Evolutionary conservation across 2,329 filamentous ascomycete genomes (phyloP).

Genomic region (Aspergillus sp.): DNA sequence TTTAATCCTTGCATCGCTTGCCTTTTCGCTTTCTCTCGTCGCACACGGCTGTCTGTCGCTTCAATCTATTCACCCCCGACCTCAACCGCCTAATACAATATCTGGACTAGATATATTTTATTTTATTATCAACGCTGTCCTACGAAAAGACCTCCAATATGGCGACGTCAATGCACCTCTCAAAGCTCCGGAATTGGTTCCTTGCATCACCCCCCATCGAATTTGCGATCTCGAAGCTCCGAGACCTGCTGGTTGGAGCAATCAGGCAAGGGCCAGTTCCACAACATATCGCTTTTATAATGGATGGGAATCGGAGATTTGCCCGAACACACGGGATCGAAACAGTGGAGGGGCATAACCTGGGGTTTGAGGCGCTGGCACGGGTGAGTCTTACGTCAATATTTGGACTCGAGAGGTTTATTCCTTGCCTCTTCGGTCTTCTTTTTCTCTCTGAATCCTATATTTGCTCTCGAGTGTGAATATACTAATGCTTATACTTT

Average conservation of each 20-base stretch:
- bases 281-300: constrained; percentile 96
- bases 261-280: constrained; percentile 89
- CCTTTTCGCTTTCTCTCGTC: background rate
- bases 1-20: background rate
- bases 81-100: background rate
- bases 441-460: background rate
- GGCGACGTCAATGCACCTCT: constrained; percentile 58
- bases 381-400: constrained; percentile 56
- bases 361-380: constrained; percentile 92
- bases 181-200: constrained; percentile 70
- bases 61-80: background rate
- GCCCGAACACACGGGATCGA: constrained; percentile 89
- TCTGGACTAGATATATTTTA: background rate
- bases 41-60: background rate
- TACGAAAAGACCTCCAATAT: constrained; percentile 25
- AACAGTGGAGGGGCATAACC: constrained; percentile 91
- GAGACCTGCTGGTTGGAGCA: constrained; percentile 83
- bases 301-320: constrained; percentile 97
- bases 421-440: background rate
- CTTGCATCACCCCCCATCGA: constrained; percentile 86
- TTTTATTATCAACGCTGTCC: background rate
- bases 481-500: constrained; percentile 2
- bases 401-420: background rate
- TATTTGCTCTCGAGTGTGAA: background rate
- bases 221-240: constrained; percentile 76